Evolutionary conservation across 257 asterid genomes (phyloP).

Genomic region (Echium plantagineum): DNA sequence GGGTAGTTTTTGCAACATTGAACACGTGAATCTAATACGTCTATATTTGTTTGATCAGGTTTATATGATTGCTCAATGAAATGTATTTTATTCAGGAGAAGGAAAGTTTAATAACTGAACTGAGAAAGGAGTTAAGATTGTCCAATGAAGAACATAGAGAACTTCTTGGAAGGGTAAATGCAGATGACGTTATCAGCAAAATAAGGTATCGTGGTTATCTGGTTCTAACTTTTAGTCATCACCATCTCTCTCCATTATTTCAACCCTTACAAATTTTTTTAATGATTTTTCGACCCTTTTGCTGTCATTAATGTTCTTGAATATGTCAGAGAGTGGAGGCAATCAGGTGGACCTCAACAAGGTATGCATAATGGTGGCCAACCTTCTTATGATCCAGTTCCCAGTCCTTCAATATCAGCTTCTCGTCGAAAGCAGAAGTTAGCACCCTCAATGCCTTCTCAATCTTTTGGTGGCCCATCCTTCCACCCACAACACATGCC

Average conservation of each 20-base stretch:
- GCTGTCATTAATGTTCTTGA: not conserved
- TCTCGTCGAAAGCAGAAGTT: constrained; percentile 22
- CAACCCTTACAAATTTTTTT: no score
- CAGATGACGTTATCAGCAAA: constrained; percentile 64
- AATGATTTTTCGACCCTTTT: no score
- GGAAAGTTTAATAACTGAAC: constrained; percentile 84
- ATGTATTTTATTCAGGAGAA: constrained; percentile 56
- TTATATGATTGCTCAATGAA: constrained; percentile 18
- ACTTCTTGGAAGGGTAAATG: constrained; percentile 65
- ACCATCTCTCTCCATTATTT: no score
- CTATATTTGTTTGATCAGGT: constrained; percentile 19
- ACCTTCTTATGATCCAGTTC: constrained; percentile 25
- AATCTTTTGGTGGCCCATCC: constrained; percentile 21
- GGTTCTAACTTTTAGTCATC: not conserved
- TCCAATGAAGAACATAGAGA: constrained; percentile 89
- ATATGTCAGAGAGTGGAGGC: constrained; percentile 23
- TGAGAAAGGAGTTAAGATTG: constrained; percentile 77
- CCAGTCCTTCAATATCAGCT: constrained; percentile 24
- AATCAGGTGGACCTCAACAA: constrained; percentile 19
- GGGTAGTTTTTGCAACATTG: constrained; percentile 39
- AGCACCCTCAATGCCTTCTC: constrained; percentile 18
- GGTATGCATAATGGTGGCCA: constrained; percentile 18
- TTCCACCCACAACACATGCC: constrained; percentile 5
- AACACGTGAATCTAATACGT: constrained; percentile 17
- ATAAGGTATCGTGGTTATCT: constrained; percentile 41